These are phyloP conservation scores for Irineochytrium annulatum DNA, from an alignment of 192 early-diverging fungal genomes.

Conservation along the genomic window DNA sequence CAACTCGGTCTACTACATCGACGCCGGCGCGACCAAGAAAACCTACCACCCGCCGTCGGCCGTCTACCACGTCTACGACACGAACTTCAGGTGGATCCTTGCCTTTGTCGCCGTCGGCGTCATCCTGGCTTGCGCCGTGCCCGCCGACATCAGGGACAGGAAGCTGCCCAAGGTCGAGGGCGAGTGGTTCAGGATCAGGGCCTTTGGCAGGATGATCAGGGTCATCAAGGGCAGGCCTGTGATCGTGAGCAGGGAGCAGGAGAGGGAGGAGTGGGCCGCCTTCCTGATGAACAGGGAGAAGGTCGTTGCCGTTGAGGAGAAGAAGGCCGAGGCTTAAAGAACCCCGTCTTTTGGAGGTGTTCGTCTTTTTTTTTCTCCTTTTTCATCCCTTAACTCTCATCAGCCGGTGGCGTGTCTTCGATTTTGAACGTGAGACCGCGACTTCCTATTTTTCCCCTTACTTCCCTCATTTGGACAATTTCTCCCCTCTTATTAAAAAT, in stretches of 20 bases:
- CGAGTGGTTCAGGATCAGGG: slow-evolving; percentile 33
- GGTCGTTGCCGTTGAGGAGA: not conserved
- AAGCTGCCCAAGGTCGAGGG: slow-evolving; percentile 60
- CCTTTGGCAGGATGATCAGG: slow-evolving; percentile 46
- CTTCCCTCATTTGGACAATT: too few relatives aligned
- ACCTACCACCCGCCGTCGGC: slow-evolving; percentile 51
- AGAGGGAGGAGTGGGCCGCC: slow-evolving; percentile 48
- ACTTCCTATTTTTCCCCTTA: too few relatives aligned
- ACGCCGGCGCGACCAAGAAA: slow-evolving; percentile 23
- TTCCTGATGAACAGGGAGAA: slow-evolving; percentile 14
- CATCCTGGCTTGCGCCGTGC: slow-evolving; percentile 53
- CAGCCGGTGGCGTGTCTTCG: too few relatives aligned
- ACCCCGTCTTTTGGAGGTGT: too few relatives aligned
- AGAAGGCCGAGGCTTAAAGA: too few relatives aligned
- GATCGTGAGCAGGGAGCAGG: slow-evolving; percentile 37
- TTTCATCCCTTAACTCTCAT: too few relatives aligned
- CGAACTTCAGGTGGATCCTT: slow-evolving; percentile 72
- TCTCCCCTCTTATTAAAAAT: too few relatives aligned
- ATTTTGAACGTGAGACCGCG: too few relatives aligned
- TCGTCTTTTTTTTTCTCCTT: too few relatives aligned
- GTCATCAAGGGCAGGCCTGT: slow-evolving; percentile 29
- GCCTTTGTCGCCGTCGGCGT: slow-evolving; percentile 56
- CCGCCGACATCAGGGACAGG: slow-evolving; percentile 60
- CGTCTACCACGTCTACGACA: slow-evolving; percentile 29
- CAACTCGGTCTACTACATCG: slow-evolving; percentile 31